phyloP scores from a whole-genome alignment of 2,329 filamentous ascomycete genomes.

The Botrytis pseudocinerea region DNA sequence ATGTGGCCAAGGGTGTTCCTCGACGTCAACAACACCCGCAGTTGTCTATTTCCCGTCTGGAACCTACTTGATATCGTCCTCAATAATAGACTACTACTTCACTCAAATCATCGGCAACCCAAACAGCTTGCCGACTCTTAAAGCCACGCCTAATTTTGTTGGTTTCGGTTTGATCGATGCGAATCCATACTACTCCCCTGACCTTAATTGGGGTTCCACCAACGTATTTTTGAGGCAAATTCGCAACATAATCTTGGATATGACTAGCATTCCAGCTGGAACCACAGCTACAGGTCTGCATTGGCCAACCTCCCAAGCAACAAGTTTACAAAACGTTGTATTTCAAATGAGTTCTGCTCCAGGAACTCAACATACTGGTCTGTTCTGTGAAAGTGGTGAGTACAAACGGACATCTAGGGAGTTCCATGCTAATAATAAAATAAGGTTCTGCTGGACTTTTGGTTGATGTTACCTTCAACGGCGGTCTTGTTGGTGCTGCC shows the following conservation, averaged over 20 bases:
- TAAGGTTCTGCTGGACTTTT: slow-evolving; percentile 58
- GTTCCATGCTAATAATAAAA: background rate
- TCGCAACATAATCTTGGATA: slow-evolving; percentile 65
- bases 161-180: slow-evolving; percentile 81
- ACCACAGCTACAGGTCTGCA: slow-evolving; percentile 47
- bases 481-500: slow-evolving; percentile 59
- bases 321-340: slow-evolving; percentile 61
- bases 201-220: slow-evolving; percentile 73
- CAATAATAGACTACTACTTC: slow-evolving; percentile 34
- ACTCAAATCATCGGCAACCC: slow-evolving; percentile 38
- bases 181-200: slow-evolving; percentile 71
- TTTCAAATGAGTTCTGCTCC: slow-evolving; percentile 55
- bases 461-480: slow-evolving; percentile 59
- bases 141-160: slow-evolving; percentile 66
- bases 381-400: slow-evolving; percentile 57
- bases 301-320: slow-evolving; percentile 57
- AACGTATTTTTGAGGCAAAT: slow-evolving; percentile 67
- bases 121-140: slow-evolving; percentile 64
- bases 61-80: slow-evolving; percentile 35
- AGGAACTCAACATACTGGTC: slow-evolving; percentile 54
- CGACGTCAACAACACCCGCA: slow-evolving; percentile 50
- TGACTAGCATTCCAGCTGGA: slow-evolving; percentile 39
- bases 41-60: slow-evolving; percentile 37
- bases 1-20: slow-evolving; percentile 49
- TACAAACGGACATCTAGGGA: slow-evolving; percentile 42